These are phyloP conservation scores for Syncephalastrum monosporum DNA, from an alignment of 371 early-diverging fungal species.

Conservation along the genomic window DNA sequence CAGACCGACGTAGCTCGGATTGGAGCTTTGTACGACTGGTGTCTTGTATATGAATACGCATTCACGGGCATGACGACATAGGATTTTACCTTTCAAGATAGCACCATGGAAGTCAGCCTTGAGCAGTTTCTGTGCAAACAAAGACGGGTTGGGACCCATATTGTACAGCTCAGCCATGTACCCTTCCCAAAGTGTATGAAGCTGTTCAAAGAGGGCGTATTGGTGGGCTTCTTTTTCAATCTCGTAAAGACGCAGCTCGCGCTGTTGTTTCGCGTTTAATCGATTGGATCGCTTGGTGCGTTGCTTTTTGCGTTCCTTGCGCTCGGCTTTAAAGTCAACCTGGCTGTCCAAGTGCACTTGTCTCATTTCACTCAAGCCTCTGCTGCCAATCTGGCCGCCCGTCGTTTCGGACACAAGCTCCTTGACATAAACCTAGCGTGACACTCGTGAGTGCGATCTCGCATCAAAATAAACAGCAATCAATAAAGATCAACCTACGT, in stretches of 20 bases:
- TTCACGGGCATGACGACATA: conserved; percentile 7
- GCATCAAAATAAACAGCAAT: no score
- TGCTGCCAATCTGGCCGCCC: no score
- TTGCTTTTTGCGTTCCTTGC: conserved; percentile 6
- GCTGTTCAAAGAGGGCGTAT: conserved; percentile 67
- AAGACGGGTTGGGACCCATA: conserved; percentile 25
- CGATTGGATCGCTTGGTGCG: conserved; percentile 8
- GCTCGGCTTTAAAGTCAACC: background rate
- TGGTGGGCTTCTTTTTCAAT: conserved; percentile 54
- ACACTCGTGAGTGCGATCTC: no score
- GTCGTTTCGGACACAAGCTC: no score
- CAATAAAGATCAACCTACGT: no score
- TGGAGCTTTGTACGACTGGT: conserved; percentile 74
- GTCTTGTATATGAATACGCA: conserved; percentile 2
- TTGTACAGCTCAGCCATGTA: conserved; percentile 73
- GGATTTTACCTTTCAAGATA: conserved; percentile 61
- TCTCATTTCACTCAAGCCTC: conserved; percentile 14
- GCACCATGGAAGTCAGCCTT: conserved; percentile 90
- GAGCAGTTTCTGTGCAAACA: conserved; percentile 64
- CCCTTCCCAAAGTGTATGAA: conserved; percentile 78
- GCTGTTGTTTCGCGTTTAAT: conserved; percentile 64
- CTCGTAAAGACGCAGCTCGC: conserved; percentile 60
- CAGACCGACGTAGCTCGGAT: conserved; percentile 75
- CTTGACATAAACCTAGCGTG: no score
- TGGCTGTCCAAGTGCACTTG: conserved; percentile 8